Base-by-base conservation (phyloP, 345 rosid genomes). In the Gossypium thurberi region DNA sequence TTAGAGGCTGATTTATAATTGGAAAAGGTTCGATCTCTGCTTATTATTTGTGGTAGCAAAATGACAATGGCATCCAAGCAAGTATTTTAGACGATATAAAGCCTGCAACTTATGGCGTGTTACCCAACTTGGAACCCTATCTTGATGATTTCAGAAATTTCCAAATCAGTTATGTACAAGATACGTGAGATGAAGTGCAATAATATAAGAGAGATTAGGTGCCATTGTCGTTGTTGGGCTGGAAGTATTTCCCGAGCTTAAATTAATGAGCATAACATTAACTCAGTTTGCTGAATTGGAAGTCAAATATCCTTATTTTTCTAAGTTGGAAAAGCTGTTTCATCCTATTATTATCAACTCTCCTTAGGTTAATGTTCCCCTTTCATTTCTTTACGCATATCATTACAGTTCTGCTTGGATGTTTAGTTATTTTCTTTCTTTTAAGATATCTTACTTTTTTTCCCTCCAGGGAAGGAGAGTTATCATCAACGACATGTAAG, bases 401-500 rank as follows among this genome's bases (percentile, higher is more conserved):
- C 13, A 5, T 59, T 15, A 21, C 20, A 48, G 18, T 11, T 69
- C 4, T 58, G 17, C 69, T 63, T 68, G 26, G 47, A 48, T 25
- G 43, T 28, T 28, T 10, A 51, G 17, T 26, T 48, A 15, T 20
- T 20, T 65, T 21, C 18, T 55, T 65, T 42, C 6, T 7, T 43
- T 58, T 72, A 8, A 77, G 57, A 50, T 28, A 18, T 47, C 50
- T 52, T 66, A 8, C 10, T 20, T 18, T 60, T 8, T 15, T 67
- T 62, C 63, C 50, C 80, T 78, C 73, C 88, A 95, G 99, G 81
- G 97, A 95, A 76, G 96, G 85, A 28, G 99, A 92, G 65, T 89
- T 92, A 79, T 76, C 91, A 18, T 73, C 96, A 20, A 82, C 83
- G 75, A 78, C 97, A 79, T 95, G 99, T 95, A 90, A 90, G 94